Conservation (phyloP, 1,284 basidiomycete species). For the Marasmius tenuissimus region DNA sequence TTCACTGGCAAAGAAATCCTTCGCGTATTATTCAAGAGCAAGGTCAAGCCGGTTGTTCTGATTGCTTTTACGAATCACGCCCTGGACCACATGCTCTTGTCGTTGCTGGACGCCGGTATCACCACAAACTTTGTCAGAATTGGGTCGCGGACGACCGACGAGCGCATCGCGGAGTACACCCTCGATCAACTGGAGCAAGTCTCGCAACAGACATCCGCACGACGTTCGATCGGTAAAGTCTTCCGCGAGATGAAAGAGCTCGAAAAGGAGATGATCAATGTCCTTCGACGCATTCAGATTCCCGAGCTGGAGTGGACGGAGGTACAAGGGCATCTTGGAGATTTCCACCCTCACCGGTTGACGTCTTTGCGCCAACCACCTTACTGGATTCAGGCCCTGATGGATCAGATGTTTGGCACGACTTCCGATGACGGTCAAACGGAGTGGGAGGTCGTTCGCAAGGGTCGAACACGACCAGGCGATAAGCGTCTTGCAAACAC, state of each 20-base stretch:
- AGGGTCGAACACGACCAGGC: constrained; percentile 20
- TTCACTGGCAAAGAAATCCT: constrained; percentile 68
- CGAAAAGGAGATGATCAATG: constrained; percentile 40
- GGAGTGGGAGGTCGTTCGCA: constrained; percentile 15
- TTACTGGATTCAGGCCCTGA: constrained; percentile 35
- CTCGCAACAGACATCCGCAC: constrained; percentile 41
- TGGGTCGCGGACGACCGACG: constrained; percentile 60
- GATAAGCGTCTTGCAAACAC: constrained; percentile 28
- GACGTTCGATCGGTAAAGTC: constrained; percentile 28
- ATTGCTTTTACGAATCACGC: constrained; percentile 79
- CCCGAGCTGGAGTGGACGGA: constrained; percentile 36
- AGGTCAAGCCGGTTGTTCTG: constrained; percentile 56
- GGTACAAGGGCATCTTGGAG: constrained; percentile 39
- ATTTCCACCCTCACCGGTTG: constrained; percentile 42
- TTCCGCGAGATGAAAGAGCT: constrained; percentile 42
- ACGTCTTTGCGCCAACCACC: constrained; percentile 38
- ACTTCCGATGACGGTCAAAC: constrained; percentile 17
- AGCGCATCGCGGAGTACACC: constrained; percentile 54
- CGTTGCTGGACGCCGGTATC: constrained; percentile 60
- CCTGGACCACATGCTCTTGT: constrained; percentile 65
- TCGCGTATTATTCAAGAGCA: constrained; percentile 56
- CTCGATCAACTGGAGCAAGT: constrained; percentile 55
- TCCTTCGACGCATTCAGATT: constrained; percentile 44
- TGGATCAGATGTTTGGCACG: neutral
- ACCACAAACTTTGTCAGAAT: constrained; percentile 63